These are phyloP conservation scores for Amphichorda felina DNA, from an alignment of 2,329 filamentous ascomycete genomes.

Conservation along the genomic window DNA sequence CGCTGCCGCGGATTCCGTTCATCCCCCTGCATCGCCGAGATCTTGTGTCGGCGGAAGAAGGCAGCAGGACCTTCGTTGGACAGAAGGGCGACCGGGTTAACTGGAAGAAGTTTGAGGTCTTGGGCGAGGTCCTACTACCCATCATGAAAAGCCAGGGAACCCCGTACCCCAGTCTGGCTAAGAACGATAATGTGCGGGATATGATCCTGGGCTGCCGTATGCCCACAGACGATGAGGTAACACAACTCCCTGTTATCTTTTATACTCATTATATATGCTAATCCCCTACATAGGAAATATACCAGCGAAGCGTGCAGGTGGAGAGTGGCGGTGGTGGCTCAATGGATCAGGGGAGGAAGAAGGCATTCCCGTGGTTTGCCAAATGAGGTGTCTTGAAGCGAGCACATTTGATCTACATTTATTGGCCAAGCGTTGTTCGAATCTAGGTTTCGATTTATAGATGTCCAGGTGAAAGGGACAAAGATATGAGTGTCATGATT, in stretches of 20 bases:
- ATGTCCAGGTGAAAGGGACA: not conserved
- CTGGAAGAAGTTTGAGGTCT: constrained; percentile 96
- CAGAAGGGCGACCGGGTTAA: constrained; percentile 67
- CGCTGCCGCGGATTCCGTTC: constrained; percentile 82
- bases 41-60: constrained; percentile 83
- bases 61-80: constrained; percentile 80
- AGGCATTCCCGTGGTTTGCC: constrained; percentile 52
- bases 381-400: constrained; percentile 21
- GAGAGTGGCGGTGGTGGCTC: constrained; percentile 36
- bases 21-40: constrained; percentile 83
- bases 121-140: constrained; percentile 81
- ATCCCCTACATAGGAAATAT: constrained; percentile 41
- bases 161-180: constrained; percentile 62
- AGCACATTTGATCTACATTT: not conserved
- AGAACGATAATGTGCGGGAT: constrained; percentile 58
- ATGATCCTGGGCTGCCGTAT: constrained; percentile 75
- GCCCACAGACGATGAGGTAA: constrained; percentile 77
- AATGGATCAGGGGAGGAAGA: constrained; percentile 45
- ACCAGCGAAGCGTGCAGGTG: constrained; percentile 48
- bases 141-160: constrained; percentile 86
- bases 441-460: not conserved
- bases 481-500: not conserved
- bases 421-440: not conserved
- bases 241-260: constrained; percentile 12
- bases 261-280: not conserved